Evolutionary conservation across 345 rosid genomes (phyloP), one percentile per base, ranked within the genome.

Genomic region (Isatis tinctoria): DNA sequence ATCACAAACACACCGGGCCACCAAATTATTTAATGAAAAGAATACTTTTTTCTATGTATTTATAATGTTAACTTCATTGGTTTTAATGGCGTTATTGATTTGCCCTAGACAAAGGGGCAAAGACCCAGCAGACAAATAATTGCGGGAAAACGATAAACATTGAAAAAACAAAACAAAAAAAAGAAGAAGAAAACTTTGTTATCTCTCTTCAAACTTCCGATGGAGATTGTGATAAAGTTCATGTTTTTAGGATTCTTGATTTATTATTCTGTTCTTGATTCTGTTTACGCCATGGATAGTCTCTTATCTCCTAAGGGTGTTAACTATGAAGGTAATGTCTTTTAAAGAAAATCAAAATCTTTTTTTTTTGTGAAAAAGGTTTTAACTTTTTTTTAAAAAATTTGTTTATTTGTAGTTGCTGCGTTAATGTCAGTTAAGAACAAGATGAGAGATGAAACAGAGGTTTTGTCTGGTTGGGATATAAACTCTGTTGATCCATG

Each of bases 401-500:
- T 68, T 14, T 37, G 14, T 58, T 18, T 44, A 0, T 58, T 72
- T 27, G n/a, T 72, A 94, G 98, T 91, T 74, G 91, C 98, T 52
- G 96, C 96, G 14, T 84, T 94, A 73, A 91, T 94, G 97, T 83
- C 96, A 41, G 71, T 94, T 81, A 94, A 90, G 89, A 86, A 65
- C 53, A 89, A 87, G 72, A 85, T 94, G 90, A 75, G 58, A 83
- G 98, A 91, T 81, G 83, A 73, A 16, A 65, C 44, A 45, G 54
- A 63, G 41, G 98, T 85, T 33, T 79, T 91, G 90, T 81, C 78
- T 6, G 97, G 93, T 53, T 94, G 98, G 97, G 97, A 94, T 82
- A 85, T 91, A 58, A 90, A 91, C 84, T 94, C 98, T 2, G 98
- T 94, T 76, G 98, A 94, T 79, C 97, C 98, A 27, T 94, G 98